Percentiles rank a stretch among this genome's conserved stretches.
phyloP scores from a whole-genome alignment of 306 rosid species.

The Citrullus colocynthis region DNA sequence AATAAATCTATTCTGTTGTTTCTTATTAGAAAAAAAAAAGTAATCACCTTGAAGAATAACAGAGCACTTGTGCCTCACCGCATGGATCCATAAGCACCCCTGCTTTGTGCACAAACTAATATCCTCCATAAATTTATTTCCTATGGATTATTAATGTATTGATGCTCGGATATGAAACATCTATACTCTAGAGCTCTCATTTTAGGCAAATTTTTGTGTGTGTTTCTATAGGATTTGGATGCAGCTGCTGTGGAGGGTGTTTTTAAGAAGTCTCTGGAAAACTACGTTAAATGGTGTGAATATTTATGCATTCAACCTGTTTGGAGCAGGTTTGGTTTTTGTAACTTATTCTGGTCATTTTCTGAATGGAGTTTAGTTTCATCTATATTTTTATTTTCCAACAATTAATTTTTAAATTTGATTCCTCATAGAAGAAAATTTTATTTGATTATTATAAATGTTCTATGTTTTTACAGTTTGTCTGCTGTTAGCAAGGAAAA shows the following conservation, averaged over 20 bases:
- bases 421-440: too few species aligned
- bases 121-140: not conserved
- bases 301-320: slow-evolving; percentile 78
- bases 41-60: too few species aligned
- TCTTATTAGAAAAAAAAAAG: too few species aligned
- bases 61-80: not conserved
- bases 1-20: too few species aligned
- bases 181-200: not conserved
- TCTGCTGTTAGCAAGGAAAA: slow-evolving; percentile 57
- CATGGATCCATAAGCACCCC: not conserved
- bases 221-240: slow-evolving; percentile 50
- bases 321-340: slow-evolving; percentile 64
- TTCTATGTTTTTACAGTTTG: slow-evolving; percentile 34
- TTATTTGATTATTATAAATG: not conserved
- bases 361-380: slow-evolving; percentile 2
- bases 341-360: slow-evolving; percentile 1
- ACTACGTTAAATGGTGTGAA: slow-evolving; percentile 74
- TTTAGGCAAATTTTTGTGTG: not conserved
- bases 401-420: not conserved
- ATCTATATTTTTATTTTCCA: not conserved
- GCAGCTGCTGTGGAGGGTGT: slow-evolving; percentile 51
- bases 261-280: slow-evolving; percentile 67
- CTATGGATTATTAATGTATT: not conserved
- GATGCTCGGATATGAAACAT: not conserved
- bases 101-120: not conserved